Evolutionary conservation across 345 rosid genomes (phyloP).

Genomic region (Hypericum perforatum): DNA sequence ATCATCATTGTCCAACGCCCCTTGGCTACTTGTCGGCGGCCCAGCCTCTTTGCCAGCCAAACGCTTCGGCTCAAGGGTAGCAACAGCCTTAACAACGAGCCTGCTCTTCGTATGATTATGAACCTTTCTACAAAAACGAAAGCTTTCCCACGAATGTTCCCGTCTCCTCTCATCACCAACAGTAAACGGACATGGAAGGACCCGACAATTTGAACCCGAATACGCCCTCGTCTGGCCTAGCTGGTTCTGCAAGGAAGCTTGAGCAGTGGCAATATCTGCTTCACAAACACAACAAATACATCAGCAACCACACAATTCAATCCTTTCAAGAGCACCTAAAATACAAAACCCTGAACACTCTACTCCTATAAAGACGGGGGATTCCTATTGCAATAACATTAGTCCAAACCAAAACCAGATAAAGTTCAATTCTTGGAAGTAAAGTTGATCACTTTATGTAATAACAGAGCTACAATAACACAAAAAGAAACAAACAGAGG

Average conservation of each 20-base stretch:
- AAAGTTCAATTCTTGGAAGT: too few relatives aligned
- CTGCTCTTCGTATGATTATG: slow-evolving; percentile 18
- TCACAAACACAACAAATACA: slow-evolving; percentile 8
- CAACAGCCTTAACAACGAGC: slow-evolving; percentile 32
- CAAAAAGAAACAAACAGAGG: neutral
- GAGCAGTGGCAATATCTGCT: slow-evolving; percentile 63
- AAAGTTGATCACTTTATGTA: too few relatives aligned
- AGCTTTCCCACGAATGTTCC: slow-evolving; percentile 28
- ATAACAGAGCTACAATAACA: neutral
- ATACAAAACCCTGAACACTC: too few relatives aligned
- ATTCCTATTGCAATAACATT: too few relatives aligned
- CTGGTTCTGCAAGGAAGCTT: slow-evolving; percentile 55
- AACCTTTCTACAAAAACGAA: slow-evolving; percentile 24
- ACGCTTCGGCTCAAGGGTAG: slow-evolving; percentile 31
- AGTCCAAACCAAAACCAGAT: too few relatives aligned
- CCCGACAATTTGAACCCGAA: slow-evolving; percentile 28
- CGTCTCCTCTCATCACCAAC: slow-evolving; percentile 24
- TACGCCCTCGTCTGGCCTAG: slow-evolving; percentile 43
- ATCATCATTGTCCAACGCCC: neutral
- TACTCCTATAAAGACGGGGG: too few relatives aligned
- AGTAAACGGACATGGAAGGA: slow-evolving; percentile 29
- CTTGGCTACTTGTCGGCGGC: slow-evolving; percentile 5
- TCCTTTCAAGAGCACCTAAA: neutral
- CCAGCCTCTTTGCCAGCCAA: slow-evolving; percentile 17
- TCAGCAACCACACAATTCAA: neutral